A percentile compares a stretch with the other conserved stretches of the same genome.
Evolutionary conservation across 2,329 filamentous ascomycete genomes (phyloP).

Genomic region (Camillea tinctor): DNA sequence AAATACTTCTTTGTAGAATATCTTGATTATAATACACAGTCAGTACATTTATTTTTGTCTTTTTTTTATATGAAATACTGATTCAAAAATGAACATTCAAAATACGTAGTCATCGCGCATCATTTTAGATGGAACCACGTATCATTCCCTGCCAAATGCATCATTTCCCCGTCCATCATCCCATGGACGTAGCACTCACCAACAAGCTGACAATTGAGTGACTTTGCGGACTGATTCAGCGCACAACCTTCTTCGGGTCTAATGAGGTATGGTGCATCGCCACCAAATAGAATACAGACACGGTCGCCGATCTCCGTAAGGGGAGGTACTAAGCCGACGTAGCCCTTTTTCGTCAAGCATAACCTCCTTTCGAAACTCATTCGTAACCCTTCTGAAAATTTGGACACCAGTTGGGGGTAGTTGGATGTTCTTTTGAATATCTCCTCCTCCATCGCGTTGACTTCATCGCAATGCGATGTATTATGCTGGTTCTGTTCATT

Average conservation of each 20-base stretch:
- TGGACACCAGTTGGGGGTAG: neutral
- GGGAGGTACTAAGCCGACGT: slow-evolving; percentile 9
- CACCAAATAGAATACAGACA: slow-evolving; percentile 7
- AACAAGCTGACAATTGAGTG: slow-evolving; percentile 7
- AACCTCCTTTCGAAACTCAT: slow-evolving; percentile 8
- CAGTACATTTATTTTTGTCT: neutral
- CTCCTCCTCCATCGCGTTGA: no score
- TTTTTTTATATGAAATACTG: neutral
- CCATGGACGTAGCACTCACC: slow-evolving; percentile 16
- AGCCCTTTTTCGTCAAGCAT: slow-evolving; percentile 11
- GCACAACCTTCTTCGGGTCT: neutral
- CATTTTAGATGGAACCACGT: slow-evolving; percentile 9
- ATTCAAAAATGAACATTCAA: neutral
- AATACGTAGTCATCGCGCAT: neutral
- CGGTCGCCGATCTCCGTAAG: slow-evolving; percentile 8
- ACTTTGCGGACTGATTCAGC: neutral
- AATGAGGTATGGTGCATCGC: slow-evolving; percentile 2
- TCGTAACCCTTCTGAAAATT: slow-evolving; percentile 8
- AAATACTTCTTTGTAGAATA: no score
- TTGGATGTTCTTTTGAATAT: no score
- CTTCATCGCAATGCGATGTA: neutral
- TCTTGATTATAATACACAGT: no score
- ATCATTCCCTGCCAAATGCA: slow-evolving; percentile 1
- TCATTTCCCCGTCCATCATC: slow-evolving; percentile 12
- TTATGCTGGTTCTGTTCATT: neutral